A percentile compares a stretch with the other conserved stretches of the same genome.
Evolutionary conservation across 2,329 filamentous ascomycete genomes (phyloP).

Genomic region (Pezizomycotina sp.): DNA sequence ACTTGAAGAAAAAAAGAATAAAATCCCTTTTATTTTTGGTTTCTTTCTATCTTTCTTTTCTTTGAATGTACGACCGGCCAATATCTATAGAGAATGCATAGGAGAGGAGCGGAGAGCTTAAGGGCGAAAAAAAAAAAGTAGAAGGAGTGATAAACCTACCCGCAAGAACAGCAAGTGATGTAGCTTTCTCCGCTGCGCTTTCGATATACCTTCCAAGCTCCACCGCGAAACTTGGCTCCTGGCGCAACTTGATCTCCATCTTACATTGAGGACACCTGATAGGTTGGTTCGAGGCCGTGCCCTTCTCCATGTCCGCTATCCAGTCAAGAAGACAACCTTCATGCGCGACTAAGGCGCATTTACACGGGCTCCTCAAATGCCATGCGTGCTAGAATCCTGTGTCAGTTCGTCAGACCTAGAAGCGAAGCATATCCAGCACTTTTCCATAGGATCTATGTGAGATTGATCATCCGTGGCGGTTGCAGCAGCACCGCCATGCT

Average conservation of each 20-base stretch:
- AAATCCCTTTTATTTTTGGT: no score
- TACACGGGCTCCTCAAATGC: conserved; percentile 67
- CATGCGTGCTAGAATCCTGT: conserved; percentile 34
- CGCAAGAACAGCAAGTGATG: conserved; percentile 48
- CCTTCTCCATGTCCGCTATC: conserved; percentile 56
- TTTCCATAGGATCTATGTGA: no score
- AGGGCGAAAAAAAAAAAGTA: conserved; percentile 40
- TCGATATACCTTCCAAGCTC: conserved; percentile 46
- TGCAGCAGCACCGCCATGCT: no score
- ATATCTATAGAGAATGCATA: no score
- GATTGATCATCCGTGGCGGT: no score
- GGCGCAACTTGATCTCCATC: conserved; percentile 55
- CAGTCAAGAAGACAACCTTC: conserved; percentile 79
- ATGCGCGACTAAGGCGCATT: conserved; percentile 78
- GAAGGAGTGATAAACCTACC: conserved; percentile 37
- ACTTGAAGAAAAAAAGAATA: no score
- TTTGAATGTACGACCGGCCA: no score
- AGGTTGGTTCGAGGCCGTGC: conserved; percentile 34
- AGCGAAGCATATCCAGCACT: conserved; percentile 55
- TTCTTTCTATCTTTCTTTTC: no score
- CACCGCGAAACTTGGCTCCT: conserved; percentile 58
- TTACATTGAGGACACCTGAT: conserved; percentile 85
- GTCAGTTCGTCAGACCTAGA: conserved; percentile 46
- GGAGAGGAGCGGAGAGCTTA: conserved; percentile 32
- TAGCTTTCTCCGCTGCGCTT: conserved; percentile 39